A percentile compares a stretch with the other conserved stretches of the same genome.
Evolutionary conservation across 2,329 filamentous ascomycete genomes (phyloP).

Genomic region (Trichoderma sp.): DNA sequence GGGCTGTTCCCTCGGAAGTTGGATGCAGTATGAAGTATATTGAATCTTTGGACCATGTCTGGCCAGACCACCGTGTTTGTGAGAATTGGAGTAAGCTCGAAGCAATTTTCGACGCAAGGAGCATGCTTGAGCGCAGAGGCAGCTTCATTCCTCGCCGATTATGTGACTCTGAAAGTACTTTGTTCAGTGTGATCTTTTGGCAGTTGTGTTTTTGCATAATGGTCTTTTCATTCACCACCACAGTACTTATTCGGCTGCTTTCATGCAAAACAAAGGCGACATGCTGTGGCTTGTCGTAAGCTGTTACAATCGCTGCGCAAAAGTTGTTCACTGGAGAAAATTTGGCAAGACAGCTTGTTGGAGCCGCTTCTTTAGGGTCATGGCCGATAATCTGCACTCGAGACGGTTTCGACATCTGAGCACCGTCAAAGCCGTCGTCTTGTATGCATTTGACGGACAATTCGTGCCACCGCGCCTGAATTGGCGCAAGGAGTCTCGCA

Average conservation of each 20-base stretch:
- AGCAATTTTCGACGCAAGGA: constrained; percentile 11
- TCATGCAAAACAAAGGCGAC: constrained; percentile 8
- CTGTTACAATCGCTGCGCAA: constrained; percentile 7
- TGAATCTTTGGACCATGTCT: constrained; percentile 14
- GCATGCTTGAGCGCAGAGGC: constrained; percentile 10
- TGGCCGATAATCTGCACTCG: background rate
- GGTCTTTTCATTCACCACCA: background rate
- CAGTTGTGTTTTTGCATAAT: background rate
- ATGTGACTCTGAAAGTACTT: background rate
- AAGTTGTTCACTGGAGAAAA: constrained; percentile 2
- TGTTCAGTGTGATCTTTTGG: background rate
- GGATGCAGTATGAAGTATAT: constrained; percentile 5
- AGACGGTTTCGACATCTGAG: background rate
- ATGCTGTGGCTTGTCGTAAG: background rate
- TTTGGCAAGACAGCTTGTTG: background rate
- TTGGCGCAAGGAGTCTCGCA: background rate
- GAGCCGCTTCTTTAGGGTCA: accelerated
- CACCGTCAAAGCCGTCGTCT: background rate
- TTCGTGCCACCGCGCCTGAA: constrained; percentile 8
- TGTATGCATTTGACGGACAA: constrained; percentile 6
- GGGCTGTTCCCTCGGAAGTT: background rate
- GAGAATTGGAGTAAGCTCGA: constrained; percentile 21
- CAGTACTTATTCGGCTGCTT: background rate
- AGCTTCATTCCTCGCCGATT: background rate
- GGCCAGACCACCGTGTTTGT: constrained; percentile 8